These are phyloP conservation scores for Lecanicillium sp. DNA, from an alignment of 2,329 filamentous ascomycete species.

Conservation along the genomic window DNA sequence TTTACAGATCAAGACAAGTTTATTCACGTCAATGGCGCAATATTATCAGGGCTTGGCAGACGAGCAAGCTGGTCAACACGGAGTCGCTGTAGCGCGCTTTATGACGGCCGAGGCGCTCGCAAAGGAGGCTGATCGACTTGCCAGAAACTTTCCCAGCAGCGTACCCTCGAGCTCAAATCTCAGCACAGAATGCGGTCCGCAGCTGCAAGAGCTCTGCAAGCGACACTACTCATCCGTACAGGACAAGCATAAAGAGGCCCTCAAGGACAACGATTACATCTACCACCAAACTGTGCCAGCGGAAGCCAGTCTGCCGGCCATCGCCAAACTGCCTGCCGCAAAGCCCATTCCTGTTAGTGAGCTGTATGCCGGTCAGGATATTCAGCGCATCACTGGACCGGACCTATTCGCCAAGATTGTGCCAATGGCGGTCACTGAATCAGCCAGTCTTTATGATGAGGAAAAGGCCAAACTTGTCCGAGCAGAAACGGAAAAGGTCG, in stretches of 20 bases:
- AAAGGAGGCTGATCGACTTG: conserved; percentile 70
- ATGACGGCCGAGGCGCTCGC: conserved; percentile 73
- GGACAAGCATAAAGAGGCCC: conserved; percentile 67
- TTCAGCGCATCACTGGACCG: conserved; percentile 91
- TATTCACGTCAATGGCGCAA: conserved; percentile 80
- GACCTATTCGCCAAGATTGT: conserved; percentile 97
- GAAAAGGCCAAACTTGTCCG: conserved; percentile 95
- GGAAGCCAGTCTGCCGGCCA: conserved; percentile 72
- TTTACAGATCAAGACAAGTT: conserved; percentile 64
- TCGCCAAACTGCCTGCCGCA: conserved; percentile 87
- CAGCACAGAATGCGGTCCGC: conserved; percentile 66
- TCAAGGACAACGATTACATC: conserved; percentile 96
- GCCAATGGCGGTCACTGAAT: conserved; percentile 91
- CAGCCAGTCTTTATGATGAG: conserved; percentile 93
- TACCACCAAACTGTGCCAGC: conserved; percentile 90
- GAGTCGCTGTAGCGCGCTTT: conserved; percentile 75
- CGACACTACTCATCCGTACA: conserved; percentile 75
- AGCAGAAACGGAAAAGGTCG: conserved; percentile 88
- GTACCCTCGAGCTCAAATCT: conserved; percentile 79
- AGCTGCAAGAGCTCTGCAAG: conserved; percentile 75
- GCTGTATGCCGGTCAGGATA: conserved; percentile 93
- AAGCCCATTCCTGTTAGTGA: conserved; percentile 97
- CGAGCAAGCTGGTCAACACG: conserved; percentile 81
- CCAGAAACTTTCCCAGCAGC: conserved; percentile 73
- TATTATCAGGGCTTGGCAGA: conserved; percentile 92